Base-by-base conservation (phyloP, 1,284 basidiomycete genomes). In the Tranzscheliella williamsii region DNA sequence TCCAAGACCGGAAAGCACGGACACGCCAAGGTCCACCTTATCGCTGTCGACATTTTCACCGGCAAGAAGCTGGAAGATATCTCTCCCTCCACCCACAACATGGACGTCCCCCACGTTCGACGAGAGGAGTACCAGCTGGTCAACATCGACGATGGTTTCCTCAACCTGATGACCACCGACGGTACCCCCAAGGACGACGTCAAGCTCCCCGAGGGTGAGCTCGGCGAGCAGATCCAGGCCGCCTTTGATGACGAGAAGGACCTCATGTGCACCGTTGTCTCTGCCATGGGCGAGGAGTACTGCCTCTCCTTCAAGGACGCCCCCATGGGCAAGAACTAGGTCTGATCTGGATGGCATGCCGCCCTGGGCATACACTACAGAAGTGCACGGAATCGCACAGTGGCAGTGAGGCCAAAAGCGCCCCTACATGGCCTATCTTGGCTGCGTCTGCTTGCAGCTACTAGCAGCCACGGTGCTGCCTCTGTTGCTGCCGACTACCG, bases 21-120 rank as follows among this genome's bases (percentile, higher is more conserved):
- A 78, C 95, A 98, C 84, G 94, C 95, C 81, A 98, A 98, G 84
- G 94, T 97, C 79, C 91, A 98, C 83, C 85, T 98, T 72, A 86
- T 97, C 77, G 95, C 87, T 79, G 89, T 89, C 79, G 95, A 98
- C 83, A 93, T 65, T 61, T 66, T 75, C 54, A 73, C 72, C 39
- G 42, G 45, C 42, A 50, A 56, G 48, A 66, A 67, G 66, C 50
- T 39, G 45, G 94, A 98, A 85, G 94, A 97, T 85, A 93, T 97
- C 80, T 94, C 83, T 73, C 94, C 94, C 78, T 98, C 95, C 76
- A 95, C 91, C 77, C 91, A 95, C 85, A 95, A 95, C 84, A 90
- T 97, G 90, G 92, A 96, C 78, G 94, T 97, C 76, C 94, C 94
- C 80, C 89, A 96, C 83, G 93, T 98, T 78, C 70, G 50, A 49